Conservation (phyloP, 768 basidiomycete genomes). For the Auriscalpium vulgare region DNA sequence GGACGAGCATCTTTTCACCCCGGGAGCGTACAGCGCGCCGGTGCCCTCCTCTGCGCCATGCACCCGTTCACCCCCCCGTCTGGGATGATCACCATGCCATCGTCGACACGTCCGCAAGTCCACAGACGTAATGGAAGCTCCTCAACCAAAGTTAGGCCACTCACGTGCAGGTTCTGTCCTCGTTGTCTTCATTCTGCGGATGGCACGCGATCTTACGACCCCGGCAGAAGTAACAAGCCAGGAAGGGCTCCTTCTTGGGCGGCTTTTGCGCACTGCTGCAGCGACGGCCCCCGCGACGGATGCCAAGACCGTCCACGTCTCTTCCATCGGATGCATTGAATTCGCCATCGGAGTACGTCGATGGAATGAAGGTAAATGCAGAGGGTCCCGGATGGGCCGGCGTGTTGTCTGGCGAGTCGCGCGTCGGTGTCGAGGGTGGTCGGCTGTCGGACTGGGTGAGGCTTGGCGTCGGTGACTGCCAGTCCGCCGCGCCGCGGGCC, state of each 20-base stretch:
- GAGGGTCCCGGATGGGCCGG: background rate
- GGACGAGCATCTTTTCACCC: background rate
- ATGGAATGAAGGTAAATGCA: background rate
- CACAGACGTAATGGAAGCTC: no score
- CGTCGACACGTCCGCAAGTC: no score
- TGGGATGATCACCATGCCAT: no score
- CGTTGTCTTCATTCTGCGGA: constrained; percentile 21
- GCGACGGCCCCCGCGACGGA: background rate
- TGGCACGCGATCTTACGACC: constrained; percentile 34
- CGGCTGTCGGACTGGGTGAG: background rate
- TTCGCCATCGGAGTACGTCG: background rate
- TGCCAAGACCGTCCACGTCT: background rate
- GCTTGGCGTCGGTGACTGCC: background rate
- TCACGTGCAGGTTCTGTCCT: constrained; percentile 29
- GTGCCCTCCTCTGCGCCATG: background rate
- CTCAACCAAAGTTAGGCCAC: constrained; percentile 4
- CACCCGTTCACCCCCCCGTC: background rate
- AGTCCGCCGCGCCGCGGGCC: background rate
- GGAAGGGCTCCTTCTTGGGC: constrained; percentile 29
- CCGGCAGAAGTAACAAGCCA: constrained; percentile 33
- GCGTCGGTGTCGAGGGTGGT: background rate
- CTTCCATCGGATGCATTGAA: background rate
- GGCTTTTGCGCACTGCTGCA: background rate
- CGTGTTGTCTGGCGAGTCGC: background rate
- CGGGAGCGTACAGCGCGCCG: background rate